A percentile compares a stretch with the other conserved stretches of the same genome.
Evolutionary conservation across 1,139 yeast genomes (phyloP).

Genomic region (Blastobotrys apis): DNA sequence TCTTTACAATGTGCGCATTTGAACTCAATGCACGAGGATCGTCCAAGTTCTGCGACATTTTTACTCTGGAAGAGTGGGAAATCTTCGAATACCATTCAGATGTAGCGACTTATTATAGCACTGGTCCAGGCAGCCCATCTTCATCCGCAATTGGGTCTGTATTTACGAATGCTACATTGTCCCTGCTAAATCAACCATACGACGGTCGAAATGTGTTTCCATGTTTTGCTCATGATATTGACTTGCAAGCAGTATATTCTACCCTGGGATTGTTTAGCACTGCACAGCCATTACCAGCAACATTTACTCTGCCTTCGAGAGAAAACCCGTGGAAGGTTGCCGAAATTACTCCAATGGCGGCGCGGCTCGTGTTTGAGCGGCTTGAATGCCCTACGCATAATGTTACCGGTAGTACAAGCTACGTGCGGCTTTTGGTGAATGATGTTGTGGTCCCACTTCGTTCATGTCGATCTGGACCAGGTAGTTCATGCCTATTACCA

Average conservation of each 20-base stretch:
- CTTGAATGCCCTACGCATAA: slow-evolving; percentile 36
- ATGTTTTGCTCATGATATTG: slow-evolving; percentile 53
- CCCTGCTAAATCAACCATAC: slow-evolving; percentile 42
- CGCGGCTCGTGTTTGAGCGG: slow-evolving; percentile 48
- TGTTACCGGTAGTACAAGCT: slow-evolving; percentile 22
- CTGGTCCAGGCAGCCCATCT: slow-evolving; percentile 47
- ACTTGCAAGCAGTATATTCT: slow-evolving; percentile 43
- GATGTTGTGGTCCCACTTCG: slow-evolving; percentile 55
- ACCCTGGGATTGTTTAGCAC: slow-evolving; percentile 43
- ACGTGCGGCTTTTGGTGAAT: slow-evolving; percentile 48
- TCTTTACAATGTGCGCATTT: slow-evolving; percentile 49
- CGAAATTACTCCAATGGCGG: slow-evolving; percentile 51
- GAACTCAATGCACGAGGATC: slow-evolving; percentile 49
- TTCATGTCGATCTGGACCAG: slow-evolving; percentile 49
- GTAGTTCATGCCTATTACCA: slow-evolving; percentile 27
- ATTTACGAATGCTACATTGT: slow-evolving; percentile 46
- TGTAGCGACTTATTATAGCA: slow-evolving; percentile 43
- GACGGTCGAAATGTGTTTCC: slow-evolving; percentile 30
- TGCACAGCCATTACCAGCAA: not conserved
- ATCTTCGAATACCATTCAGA: slow-evolving; percentile 45
- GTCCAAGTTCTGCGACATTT: slow-evolving; percentile 49
- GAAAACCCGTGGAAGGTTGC: slow-evolving; percentile 25
- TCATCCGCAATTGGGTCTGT: slow-evolving; percentile 46
- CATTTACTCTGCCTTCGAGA: slow-evolving; percentile 3
- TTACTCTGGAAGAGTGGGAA: slow-evolving; percentile 48